Conservation (phyloP, 1,284 basidiomycete species). For the Trametes pubescens region DNA sequence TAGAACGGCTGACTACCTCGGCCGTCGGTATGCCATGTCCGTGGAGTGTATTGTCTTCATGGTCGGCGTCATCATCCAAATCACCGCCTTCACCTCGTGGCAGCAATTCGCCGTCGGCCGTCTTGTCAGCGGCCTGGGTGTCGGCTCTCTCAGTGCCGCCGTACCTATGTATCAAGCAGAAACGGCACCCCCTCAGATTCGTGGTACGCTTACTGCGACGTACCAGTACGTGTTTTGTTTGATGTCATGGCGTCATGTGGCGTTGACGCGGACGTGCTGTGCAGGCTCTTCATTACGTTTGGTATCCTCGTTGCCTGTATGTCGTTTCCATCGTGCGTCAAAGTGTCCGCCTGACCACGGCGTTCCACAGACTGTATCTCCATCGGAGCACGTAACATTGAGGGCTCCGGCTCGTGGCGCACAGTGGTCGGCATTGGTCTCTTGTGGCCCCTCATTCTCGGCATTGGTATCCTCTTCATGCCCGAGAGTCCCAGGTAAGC, state of each 20-base stretch:
- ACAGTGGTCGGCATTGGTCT: slow-evolving; percentile 76
- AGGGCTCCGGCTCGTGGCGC: slow-evolving; percentile 66
- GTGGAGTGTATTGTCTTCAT: slow-evolving; percentile 72
- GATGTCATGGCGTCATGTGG: slow-evolving; percentile 37
- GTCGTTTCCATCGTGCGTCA: slow-evolving; percentile 25
- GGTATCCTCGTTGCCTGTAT: slow-evolving; percentile 80
- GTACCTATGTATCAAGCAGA: slow-evolving; percentile 86
- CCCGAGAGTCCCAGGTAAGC: slow-evolving; percentile 72
- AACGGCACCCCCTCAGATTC: slow-evolving; percentile 79
- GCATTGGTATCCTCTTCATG: slow-evolving; percentile 77
- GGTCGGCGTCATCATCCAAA: slow-evolving; percentile 75
- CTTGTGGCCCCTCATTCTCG: slow-evolving; percentile 72
- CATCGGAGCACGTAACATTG: slow-evolving; percentile 60
- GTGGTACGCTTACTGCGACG: slow-evolving; percentile 68
- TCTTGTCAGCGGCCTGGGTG: slow-evolving; percentile 70
- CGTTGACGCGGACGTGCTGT: not conserved
- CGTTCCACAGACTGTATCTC: slow-evolving; percentile 59
- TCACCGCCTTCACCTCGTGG: slow-evolving; percentile 59
- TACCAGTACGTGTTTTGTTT: slow-evolving; percentile 37
- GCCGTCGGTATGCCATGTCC: slow-evolving; percentile 77
- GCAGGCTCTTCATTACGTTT: slow-evolving; percentile 78
- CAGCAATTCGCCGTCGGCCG: slow-evolving; percentile 76
- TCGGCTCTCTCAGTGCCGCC: slow-evolving; percentile 78
- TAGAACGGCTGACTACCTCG: slow-evolving; percentile 71
- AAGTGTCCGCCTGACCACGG: slow-evolving; percentile 7